Evolutionary conservation across 441 rosid species (phyloP).

Genomic region (Aquilaria agallochum): DNA sequence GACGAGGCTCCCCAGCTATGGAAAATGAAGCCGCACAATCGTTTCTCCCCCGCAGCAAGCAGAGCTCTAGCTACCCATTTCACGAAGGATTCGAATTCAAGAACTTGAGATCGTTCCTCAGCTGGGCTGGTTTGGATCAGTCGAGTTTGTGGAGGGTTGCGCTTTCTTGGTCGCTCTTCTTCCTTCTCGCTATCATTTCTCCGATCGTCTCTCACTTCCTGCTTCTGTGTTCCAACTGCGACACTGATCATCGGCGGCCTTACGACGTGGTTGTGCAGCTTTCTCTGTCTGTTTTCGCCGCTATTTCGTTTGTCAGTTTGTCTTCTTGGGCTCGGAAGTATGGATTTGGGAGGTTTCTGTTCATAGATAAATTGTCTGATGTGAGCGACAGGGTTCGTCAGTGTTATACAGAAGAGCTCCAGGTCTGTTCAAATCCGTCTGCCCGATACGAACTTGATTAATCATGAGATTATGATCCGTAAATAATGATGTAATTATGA

Average conservation of each 20-base stretch:
- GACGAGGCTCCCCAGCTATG: constrained; percentile 30
- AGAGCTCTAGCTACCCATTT: not conserved
- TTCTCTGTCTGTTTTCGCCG: constrained; percentile 65
- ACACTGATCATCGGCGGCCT: constrained; percentile 57
- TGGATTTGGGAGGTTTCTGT: constrained; percentile 62
- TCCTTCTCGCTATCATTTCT: constrained; percentile 47
- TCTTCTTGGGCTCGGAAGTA: constrained; percentile 68
- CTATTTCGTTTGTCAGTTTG: constrained; percentile 55
- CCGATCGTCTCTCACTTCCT: constrained; percentile 79
- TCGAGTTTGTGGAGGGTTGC: constrained; percentile 42
- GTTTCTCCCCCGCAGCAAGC: constrained; percentile 14
- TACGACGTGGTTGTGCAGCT: constrained; percentile 69
- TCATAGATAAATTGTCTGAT: constrained; percentile 60
- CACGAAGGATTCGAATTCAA: constrained; percentile 31
- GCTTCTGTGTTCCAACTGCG: constrained; percentile 63
- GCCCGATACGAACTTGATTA: too few species aligned
- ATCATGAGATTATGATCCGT: too few species aligned
- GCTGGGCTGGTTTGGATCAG: constrained; percentile 58
- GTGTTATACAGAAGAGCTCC: constrained; percentile 57
- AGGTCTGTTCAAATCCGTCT: constrained; percentile 25
- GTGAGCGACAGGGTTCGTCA: constrained; percentile 45
- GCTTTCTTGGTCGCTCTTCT: constrained; percentile 69
- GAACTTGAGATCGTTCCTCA: constrained; percentile 40
- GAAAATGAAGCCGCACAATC: constrained; percentile 28
- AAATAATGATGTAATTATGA: too few species aligned